These are phyloP conservation scores for Geotrichum aggregatum DNA, from an alignment of 1,139 yeast genomes.

Conservation along the genomic window DNA sequence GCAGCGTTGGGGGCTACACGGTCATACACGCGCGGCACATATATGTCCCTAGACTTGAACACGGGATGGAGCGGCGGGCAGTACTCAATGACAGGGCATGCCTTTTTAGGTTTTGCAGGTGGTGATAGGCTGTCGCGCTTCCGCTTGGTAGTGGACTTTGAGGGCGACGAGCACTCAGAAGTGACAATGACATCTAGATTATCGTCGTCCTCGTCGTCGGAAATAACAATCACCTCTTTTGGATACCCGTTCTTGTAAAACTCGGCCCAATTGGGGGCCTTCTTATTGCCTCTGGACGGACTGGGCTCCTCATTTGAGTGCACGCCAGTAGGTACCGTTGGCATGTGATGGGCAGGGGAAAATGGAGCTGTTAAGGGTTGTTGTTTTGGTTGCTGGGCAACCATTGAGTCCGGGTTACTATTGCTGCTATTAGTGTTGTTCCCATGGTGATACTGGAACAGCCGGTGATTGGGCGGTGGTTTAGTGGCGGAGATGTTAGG, in stretches of 20 bases:
- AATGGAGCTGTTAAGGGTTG: not conserved
- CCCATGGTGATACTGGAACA: conserved; percentile 7
- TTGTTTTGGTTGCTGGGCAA: conserved; percentile 12
- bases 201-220: conserved; percentile 30
- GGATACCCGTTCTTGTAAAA: conserved; percentile 37
- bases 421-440: not conserved
- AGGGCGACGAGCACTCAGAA: conserved; percentile 8
- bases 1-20: not conserved
- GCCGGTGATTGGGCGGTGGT: conserved; percentile 3
- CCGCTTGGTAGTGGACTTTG: not conserved
- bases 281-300: not conserved
- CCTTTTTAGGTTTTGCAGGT: not conserved
- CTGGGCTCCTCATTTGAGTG: not conserved
- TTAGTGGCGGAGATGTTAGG: conserved; percentile 11
- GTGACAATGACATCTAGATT: not conserved
- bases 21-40: conserved; percentile 14
- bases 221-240: conserved; percentile 38
- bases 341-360: not conserved
- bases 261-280: conserved; percentile 33
- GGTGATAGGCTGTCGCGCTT: conserved; percentile 2
- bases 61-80: conserved; percentile 9
- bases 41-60: conserved; percentile 5
- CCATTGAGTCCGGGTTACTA: conserved; percentile 1
- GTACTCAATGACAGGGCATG: conserved; percentile 4
- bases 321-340: not conserved